Conservation (phyloP, 2,329 filamentous ascomycete species). For the Akanthomyces dipterigenus region DNA sequence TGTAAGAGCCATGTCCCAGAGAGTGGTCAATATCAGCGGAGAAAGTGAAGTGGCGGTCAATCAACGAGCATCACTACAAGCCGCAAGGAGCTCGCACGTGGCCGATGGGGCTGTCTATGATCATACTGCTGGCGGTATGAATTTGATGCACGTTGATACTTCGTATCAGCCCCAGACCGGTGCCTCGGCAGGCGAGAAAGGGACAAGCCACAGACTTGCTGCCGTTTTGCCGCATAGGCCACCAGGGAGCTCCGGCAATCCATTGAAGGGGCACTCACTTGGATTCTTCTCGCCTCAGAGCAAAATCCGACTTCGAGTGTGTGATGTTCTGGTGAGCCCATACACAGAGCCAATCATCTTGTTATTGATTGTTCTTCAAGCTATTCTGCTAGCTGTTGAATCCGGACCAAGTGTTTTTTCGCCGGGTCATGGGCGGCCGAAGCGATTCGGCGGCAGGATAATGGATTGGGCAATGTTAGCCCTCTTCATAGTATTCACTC, state of each 20-base stretch:
- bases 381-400: slow-evolving; percentile 81
- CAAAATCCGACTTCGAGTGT: slow-evolving; percentile 64
- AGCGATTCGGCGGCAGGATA: slow-evolving; percentile 57
- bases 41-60: slow-evolving; percentile 73
- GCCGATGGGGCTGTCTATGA: slow-evolving; percentile 35
- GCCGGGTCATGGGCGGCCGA: slow-evolving; percentile 51
- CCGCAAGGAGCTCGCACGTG: slow-evolving; percentile 28
- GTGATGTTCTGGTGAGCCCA: slow-evolving; percentile 79
- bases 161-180: slow-evolving; percentile 46
- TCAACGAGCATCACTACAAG: slow-evolving; percentile 57
- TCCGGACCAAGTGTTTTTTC: slow-evolving; percentile 64
- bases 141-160: slow-evolving; percentile 37
- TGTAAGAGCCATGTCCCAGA: slow-evolving; percentile 84
- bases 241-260: slow-evolving; percentile 46
- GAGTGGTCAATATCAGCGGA: slow-evolving; percentile 95
- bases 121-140: slow-evolving; percentile 16
- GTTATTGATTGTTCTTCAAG: slow-evolving; percentile 79
- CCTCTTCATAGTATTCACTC: slow-evolving; percentile 83
- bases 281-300: slow-evolving; percentile 80
- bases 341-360: slow-evolving; percentile 82
- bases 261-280: slow-evolving; percentile 77
- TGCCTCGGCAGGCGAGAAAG: slow-evolving; percentile 41
- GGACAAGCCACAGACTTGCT: slow-evolving; percentile 18
- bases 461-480: slow-evolving; percentile 77
- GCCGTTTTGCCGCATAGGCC: slow-evolving; percentile 14